Evolutionary conservation across 129 eudicot genomes (phyloP).

Genomic region (Logfia minima): DNA sequence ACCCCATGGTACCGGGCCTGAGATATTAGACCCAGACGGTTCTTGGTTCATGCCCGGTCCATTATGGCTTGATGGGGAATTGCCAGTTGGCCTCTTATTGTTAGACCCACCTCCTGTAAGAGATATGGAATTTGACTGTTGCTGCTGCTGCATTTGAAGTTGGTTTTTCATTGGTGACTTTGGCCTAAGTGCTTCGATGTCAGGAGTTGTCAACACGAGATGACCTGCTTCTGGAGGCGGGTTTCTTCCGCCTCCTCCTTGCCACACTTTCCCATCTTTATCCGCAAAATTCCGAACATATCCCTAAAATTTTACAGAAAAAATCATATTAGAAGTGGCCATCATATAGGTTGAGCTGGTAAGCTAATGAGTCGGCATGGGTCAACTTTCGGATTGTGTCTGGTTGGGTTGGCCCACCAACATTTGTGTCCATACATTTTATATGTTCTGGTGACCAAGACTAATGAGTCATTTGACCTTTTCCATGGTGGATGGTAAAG

Average conservation of each 20-base stretch:
- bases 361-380: background rate
- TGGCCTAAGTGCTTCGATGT: slow-evolving; percentile 87
- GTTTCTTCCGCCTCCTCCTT: slow-evolving; percentile 78
- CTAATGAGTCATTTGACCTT: background rate
- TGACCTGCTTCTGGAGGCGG: slow-evolving; percentile 99
- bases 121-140: slow-evolving; percentile 54
- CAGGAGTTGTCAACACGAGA: slow-evolving; percentile 68
- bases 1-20: slow-evolving; percentile 72
- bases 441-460: background rate
- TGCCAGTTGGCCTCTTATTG: slow-evolving; percentile 56
- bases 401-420: background rate
- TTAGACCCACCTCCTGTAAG: slow-evolving; percentile 52
- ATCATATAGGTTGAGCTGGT: background rate
- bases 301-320: slow-evolving; percentile 42
- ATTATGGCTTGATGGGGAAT: slow-evolving; percentile 58
- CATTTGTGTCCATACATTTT: background rate
- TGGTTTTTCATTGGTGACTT: slow-evolving; percentile 99
- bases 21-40: slow-evolving; percentile 58
- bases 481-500: slow-evolving; percentile 13
- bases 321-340: background rate
- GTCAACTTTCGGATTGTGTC: background rate
- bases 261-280: slow-evolving; percentile 73
- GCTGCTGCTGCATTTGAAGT: slow-evolving; percentile 59
- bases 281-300: slow-evolving; percentile 67
- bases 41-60: slow-evolving; percentile 64